Evolutionary conservation across 768 basidiomycete species (phyloP), one percentile per base, ranked within the genome.

Genomic region (Galerina marginata): DNA sequence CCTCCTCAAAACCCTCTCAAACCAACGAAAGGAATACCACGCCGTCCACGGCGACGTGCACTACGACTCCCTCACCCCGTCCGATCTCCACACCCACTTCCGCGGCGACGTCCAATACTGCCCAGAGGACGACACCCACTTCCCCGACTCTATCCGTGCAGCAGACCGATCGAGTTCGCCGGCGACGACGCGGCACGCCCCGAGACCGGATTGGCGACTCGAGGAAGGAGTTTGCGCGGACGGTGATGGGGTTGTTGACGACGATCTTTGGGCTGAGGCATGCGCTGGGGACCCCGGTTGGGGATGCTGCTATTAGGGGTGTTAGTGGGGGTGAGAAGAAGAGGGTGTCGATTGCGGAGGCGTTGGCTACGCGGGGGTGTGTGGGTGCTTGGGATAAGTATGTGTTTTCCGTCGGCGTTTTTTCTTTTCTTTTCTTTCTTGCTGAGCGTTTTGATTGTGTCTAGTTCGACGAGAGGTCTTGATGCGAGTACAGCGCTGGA

Each of bases 91-190:
- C 53, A 81, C 84, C 59, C 82, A 84, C 54, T 90, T 86, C 71
- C 86, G 89, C 2, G 95, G 94, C 37, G 93, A 93, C 69, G 87
- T 92, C 1, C 84, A 85, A 53, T 94, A 92, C 71, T 88, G 84
- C 62, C 91, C 91, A 0, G 93, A 93, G 74, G 93, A 94, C 69
- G 93, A 96, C 70, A 79, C 91, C 10, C 93, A 95, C 70, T 91
- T 95, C 68, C 68, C 90, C 93, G 3, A 91, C 90, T 9, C 81
- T 97, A 16, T 91, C 90, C 10, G 92, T 94, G 25, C 81, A 85
- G 54, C 83, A 94, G 69, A 94, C 92, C 92, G 0, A 79, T 97
- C 44, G 75, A 73, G 5, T 91, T 92, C 55, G 88, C 90, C 0
- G 83, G 83, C 87, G 0, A 82, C 79, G 61, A 87, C 85, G 11